Conservation (phyloP, 306 rosid genomes). For the Lablab purpureus region DNA sequence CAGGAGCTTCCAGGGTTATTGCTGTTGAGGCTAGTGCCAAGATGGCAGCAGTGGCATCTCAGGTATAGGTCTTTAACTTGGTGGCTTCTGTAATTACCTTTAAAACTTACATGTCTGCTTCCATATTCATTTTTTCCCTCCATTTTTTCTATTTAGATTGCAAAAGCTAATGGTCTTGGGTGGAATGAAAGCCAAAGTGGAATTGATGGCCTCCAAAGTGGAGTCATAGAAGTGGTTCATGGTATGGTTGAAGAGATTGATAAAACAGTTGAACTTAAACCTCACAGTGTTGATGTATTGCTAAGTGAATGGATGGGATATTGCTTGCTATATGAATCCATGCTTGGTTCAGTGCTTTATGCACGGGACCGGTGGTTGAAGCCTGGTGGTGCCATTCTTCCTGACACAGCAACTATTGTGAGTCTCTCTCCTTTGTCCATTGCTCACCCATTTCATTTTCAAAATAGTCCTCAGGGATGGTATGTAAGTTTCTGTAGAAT, state of each 20-base stretch:
- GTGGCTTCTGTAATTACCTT: constrained; percentile 17
- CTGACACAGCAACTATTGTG: constrained; percentile 94
- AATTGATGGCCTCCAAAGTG: constrained; percentile 49
- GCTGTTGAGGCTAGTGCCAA: constrained; percentile 94
- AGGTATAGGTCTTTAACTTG: constrained; percentile 50
- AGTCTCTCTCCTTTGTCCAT: constrained; percentile 46
- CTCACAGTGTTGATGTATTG: constrained; percentile 84
- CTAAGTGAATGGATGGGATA: constrained; percentile 99
- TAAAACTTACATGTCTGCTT: constrained; percentile 33
- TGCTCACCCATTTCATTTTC: constrained; percentile 2
- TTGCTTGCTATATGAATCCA: constrained; percentile 91
- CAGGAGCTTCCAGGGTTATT: constrained; percentile 88
- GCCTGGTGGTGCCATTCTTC: constrained; percentile 95
- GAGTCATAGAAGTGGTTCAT: constrained; percentile 78
- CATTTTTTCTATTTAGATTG: constrained; percentile 64
- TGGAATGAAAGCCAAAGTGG: constrained; percentile 50
- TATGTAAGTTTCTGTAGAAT: not conserved
- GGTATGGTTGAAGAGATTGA: constrained; percentile 49
- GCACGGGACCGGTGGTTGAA: constrained; percentile 94
- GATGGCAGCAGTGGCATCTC: constrained; percentile 94
- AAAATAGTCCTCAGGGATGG: not conserved
- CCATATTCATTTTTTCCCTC: constrained; percentile 20
- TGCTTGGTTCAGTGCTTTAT: constrained; percentile 91
- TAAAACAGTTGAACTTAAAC: constrained; percentile 64
- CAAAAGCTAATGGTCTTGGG: constrained; percentile 71